Base-by-base conservation (phyloP, 2,329 filamentous ascomycete species). In the Chaetothyriales sp. region DNA sequence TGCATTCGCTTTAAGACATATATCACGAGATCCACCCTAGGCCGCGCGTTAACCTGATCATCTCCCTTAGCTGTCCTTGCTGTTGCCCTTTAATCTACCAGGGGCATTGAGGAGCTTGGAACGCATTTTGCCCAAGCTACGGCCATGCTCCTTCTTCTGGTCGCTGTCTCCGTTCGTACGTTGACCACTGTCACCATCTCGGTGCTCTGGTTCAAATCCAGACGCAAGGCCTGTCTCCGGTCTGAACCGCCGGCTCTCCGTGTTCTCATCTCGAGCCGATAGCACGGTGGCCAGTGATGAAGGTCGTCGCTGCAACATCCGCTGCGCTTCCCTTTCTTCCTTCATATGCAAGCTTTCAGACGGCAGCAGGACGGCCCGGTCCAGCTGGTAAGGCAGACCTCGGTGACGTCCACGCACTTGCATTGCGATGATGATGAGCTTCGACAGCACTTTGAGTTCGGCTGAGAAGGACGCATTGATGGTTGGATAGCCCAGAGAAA, bases 381-480 rank as follows among this genome's bases (percentile, higher is more conserved):
- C 83, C 6, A 85, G 67, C 64, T 88, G 67, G 60, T 83, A 82
- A 0, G 80, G 80, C 0, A 83, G 66, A 29, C 80, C 80, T 69
- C 80, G 77, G 61, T 83, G 80, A 5, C 80, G 72, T 28, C 80
- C 80, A 56, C 80, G 78, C 52, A 83, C 69, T 67, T 81, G 77
- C 80, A 83, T 83, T 9, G 80, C 79, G 55, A 82, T 77, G 60
- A 83, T 79, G 57, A 83, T 73, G 54, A 83, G 72, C 61, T 82
- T 83, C 18, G 75, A 78, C 5, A 94, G 68, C 0, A 82, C 76
- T 10, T 76, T 80, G 66, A 98, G 95, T 60, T 95, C 80, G 0
- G 78, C 83, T 29, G 81, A 89, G 58, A 98, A 88, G 0, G 86
- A 89, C 0, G 88, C 77, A 66, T 95, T 85, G 65, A 81, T 75